phyloP scores from a whole-genome alignment of 2,329 filamentous ascomycete species.

The Fusarium floridanum region DNA sequence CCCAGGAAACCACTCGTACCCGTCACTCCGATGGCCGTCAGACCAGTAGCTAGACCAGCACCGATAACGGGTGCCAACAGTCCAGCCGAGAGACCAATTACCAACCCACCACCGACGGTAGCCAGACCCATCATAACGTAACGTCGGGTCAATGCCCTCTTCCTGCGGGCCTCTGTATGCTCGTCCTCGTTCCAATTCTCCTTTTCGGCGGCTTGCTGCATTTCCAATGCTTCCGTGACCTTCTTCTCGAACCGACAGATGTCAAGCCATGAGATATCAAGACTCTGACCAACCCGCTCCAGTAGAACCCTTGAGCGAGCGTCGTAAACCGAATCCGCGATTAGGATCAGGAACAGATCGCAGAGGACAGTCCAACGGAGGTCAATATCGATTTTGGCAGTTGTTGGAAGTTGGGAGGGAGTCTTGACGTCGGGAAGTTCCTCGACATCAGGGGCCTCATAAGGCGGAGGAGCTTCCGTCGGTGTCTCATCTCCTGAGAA shows the following conservation, averaged over 20 bases:
- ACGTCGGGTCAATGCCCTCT: constrained; percentile 82
- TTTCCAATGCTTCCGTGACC: constrained; percentile 95
- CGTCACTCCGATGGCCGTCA: constrained; percentile 92
- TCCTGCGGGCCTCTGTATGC: constrained; percentile 88
- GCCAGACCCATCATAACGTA: constrained; percentile 97
- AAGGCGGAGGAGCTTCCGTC: constrained; percentile 68
- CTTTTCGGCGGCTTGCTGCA: constrained; percentile 94
- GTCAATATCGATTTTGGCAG: constrained; percentile 92
- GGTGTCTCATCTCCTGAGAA: constrained; percentile 58
- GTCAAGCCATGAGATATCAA: constrained; percentile 90
- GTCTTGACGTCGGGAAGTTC: constrained; percentile 84
- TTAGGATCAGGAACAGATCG: constrained; percentile 94
- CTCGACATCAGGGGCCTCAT: constrained; percentile 73
- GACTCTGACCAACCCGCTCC: constrained; percentile 82
- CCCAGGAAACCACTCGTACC: constrained; percentile 91
- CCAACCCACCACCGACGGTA: constrained; percentile 92
- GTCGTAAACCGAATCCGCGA: constrained; percentile 96
- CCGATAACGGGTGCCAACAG: constrained; percentile 94
- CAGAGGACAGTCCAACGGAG: constrained; percentile 97
- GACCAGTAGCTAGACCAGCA: constrained; percentile 91
- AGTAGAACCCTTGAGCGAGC: constrained; percentile 86
- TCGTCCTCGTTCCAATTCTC: constrained; percentile 99
- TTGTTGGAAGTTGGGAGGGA: constrained; percentile 84
- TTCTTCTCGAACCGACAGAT: constrained; percentile 98
- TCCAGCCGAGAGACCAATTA: constrained; percentile 95